These are phyloP conservation scores for Gonium pectorale DNA, from an alignment of 139 green algal genomes.

Conservation along the genomic window DNA sequence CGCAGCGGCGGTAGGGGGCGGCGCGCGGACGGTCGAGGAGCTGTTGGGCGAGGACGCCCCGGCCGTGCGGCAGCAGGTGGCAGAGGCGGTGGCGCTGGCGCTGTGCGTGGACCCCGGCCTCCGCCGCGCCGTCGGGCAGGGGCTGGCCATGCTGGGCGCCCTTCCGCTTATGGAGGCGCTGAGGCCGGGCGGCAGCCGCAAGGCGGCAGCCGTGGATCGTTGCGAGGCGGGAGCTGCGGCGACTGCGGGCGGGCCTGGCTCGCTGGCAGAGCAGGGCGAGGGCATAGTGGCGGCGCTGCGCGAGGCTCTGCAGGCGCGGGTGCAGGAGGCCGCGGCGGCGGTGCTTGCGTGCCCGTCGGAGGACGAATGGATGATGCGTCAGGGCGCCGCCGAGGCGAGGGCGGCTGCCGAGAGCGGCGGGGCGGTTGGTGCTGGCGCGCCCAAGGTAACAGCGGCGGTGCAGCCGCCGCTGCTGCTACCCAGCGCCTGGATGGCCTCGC, in stretches of 20 bases:
- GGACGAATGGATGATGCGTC: slow-evolving; percentile 46
- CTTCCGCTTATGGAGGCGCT: slow-evolving; percentile 44
- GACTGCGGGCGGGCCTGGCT: slow-evolving; percentile 11
- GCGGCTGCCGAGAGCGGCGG: not conserved
- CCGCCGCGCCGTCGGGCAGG: slow-evolving; percentile 55
- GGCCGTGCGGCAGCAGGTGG: slow-evolving; percentile 43
- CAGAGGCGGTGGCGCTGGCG: slow-evolving; percentile 49
- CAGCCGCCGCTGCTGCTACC: slow-evolving; percentile 52
- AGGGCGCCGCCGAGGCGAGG: slow-evolving; percentile 13
- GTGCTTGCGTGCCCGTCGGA: slow-evolving; percentile 30
- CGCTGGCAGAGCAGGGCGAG: slow-evolving; percentile 34
- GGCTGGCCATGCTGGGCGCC: slow-evolving; percentile 62
- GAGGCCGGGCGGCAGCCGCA: not conserved
- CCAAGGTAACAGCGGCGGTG: not conserved
- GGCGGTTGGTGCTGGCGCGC: slow-evolving; percentile 22
- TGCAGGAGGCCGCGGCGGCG: not conserved
- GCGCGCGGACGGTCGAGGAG: not conserved
- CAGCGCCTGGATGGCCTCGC: slow-evolving; percentile 50
- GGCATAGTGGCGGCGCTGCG: slow-evolving; percentile 39
- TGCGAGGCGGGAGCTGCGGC: not conserved
- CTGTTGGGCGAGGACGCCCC: not conserved
- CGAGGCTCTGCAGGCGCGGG: not conserved
- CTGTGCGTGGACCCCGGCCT: slow-evolving; percentile 63
- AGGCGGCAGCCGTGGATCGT: not conserved
- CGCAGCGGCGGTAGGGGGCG: not conserved